phyloP scores from a whole-genome alignment of 2,329 filamentous ascomycete species.

The Verruconis gallopava region DNA sequence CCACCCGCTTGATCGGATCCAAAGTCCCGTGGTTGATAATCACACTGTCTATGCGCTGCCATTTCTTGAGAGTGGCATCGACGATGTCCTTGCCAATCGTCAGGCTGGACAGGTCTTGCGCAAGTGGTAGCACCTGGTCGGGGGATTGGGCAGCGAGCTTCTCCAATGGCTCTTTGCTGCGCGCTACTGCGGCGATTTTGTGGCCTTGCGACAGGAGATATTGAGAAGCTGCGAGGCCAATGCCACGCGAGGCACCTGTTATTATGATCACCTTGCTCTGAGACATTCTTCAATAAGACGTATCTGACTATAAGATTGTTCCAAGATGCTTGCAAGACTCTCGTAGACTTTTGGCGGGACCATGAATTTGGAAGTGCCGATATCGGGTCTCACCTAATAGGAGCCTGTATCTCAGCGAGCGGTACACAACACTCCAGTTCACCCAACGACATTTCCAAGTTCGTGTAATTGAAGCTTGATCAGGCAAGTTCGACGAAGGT shows the following conservation, averaged over 20 bases:
- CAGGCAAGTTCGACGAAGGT: too few relatives aligned
- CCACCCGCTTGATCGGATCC: conserved; percentile 59
- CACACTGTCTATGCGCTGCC: conserved; percentile 63
- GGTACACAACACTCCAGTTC: too few relatives aligned
- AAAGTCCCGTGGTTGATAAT: conserved; percentile 82
- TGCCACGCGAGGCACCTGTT: conserved; percentile 49
- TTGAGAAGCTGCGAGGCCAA: conserved; percentile 48
- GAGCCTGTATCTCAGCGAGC: too few relatives aligned
- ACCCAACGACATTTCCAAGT: too few relatives aligned
- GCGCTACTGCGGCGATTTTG: conserved; percentile 46
- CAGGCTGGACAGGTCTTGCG: conserved; percentile 44
- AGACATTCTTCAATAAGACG: too few relatives aligned
- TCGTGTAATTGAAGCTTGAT: too few relatives aligned
- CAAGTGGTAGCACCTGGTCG: conserved; percentile 41
- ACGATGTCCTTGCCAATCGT: conserved; percentile 47
- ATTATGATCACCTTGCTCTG: conserved; percentile 34
- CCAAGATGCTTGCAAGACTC: too few relatives aligned
- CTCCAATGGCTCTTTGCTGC: conserved; percentile 42
- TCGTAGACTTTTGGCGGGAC: too few relatives aligned
- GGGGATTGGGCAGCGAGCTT: conserved; percentile 33
- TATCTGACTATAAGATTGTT: too few relatives aligned
- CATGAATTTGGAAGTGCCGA: too few relatives aligned
- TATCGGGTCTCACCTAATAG: too few relatives aligned
- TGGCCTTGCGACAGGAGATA: conserved; percentile 42
- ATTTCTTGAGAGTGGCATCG: conserved; percentile 51